A percentile compares a stretch with the other conserved stretches of the same genome.
phyloP scores from a whole-genome alignment of 1,139 yeast species.

The Hemisphaericaspora xylanilytica region DNA sequence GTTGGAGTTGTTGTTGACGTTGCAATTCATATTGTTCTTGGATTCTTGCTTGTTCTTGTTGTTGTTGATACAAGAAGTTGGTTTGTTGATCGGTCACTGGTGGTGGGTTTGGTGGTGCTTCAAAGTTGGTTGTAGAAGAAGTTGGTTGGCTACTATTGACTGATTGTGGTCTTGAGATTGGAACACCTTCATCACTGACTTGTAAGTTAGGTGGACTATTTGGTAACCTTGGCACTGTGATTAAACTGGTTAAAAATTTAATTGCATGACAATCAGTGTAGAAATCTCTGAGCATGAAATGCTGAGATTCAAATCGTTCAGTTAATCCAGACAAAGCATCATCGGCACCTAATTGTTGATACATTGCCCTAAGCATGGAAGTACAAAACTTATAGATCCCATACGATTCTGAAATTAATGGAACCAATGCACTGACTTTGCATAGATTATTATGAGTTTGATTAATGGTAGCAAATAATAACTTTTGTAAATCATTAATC shows the following conservation, averaged over 20 bases:
- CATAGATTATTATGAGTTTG: slow-evolving; percentile 71
- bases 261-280: slow-evolving; percentile 89
- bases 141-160: slow-evolving; percentile 32
- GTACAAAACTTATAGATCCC: slow-evolving; percentile 89
- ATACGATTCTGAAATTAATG: slow-evolving; percentile 88
- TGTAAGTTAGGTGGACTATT: slow-evolving; percentile 66
- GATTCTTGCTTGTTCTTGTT: slow-evolving; percentile 68
- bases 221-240: slow-evolving; percentile 82
- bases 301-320: slow-evolving; percentile 76
- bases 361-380: slow-evolving; percentile 88
- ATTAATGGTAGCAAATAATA: slow-evolving; percentile 71
- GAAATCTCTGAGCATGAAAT: slow-evolving; percentile 73
- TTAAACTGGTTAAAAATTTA: slow-evolving; percentile 76
- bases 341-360: slow-evolving; percentile 70
- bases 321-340: slow-evolving; percentile 77
- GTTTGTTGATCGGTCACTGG: slow-evolving; percentile 53
- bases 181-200: slow-evolving; percentile 42
- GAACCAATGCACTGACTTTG: slow-evolving; percentile 83
- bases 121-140: slow-evolving; percentile 18
- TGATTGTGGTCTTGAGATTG: slow-evolving; percentile 42
- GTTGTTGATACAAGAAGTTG: slow-evolving; percentile 43
- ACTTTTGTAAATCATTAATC: slow-evolving; percentile 74
- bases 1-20: slow-evolving; percentile 49
- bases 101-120: slow-evolving; percentile 30
- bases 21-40: slow-evolving; percentile 55